A percentile compares a stretch with the other conserved stretches of the same genome.
Conservation (phyloP, 306 rosid species). For the Canavalia ensiformis region DNA sequence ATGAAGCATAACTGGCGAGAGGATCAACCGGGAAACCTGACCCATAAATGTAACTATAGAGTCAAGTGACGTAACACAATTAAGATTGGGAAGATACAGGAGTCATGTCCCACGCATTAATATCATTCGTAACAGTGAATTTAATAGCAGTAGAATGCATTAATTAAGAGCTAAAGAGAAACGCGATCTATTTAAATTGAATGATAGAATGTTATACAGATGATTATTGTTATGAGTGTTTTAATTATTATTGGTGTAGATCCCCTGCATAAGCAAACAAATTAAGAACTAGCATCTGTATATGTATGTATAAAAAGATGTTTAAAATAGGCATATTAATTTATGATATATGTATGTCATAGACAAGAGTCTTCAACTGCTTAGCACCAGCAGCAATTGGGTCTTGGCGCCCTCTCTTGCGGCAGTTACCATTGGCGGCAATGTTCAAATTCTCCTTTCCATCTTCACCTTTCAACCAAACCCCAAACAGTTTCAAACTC, state of each 20-base stretch:
- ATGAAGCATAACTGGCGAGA: neutral
- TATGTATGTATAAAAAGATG: neutral
- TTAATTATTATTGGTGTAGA: neutral
- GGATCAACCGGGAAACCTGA: neutral
- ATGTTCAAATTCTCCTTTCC: slow-evolving; percentile 39
- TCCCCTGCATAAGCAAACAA: slow-evolving; percentile 2
- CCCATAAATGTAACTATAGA: neutral
- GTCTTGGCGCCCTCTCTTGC: slow-evolving; percentile 64
- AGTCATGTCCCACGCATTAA: slow-evolving; percentile 10
- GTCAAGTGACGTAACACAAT: neutral
- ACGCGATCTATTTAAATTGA: neutral
- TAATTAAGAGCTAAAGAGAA: neutral
- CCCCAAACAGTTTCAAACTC: slow-evolving; percentile 83
- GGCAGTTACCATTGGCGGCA: neutral
- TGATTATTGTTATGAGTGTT: neutral
- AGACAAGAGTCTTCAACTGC: slow-evolving; percentile 53
- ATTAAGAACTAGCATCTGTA: neutral
- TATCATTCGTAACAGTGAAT: neutral
- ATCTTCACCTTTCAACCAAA: slow-evolving; percentile 72
- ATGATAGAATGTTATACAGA: slow-evolving; percentile 20
- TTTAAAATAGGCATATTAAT: neutral
- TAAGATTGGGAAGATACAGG: neutral
- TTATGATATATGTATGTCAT: slow-evolving; percentile 16
- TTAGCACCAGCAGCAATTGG: slow-evolving; percentile 50
- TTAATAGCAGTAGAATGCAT: neutral